Percentiles rank a stretch among this genome's conserved stretches.
Conservation (phyloP, 768 basidiomycete species). For the Auriscalpium orientale region DNA sequence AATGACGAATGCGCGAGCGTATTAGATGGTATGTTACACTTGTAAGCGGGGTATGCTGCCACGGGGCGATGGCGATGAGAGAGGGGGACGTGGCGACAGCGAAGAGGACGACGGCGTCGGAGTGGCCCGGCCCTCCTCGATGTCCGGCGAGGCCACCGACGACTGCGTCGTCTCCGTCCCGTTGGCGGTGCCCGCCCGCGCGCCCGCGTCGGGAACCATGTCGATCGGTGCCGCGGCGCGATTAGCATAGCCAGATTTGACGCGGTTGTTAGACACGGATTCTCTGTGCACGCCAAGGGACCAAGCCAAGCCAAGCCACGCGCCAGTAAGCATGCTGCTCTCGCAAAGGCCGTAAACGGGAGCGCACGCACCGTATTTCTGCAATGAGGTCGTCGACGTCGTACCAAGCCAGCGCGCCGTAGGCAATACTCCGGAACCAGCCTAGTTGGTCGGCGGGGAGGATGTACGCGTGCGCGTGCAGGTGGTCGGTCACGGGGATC, state of each 20-base stretch:
- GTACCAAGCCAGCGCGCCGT: conserved; percentile 67
- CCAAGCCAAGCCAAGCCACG: neutral
- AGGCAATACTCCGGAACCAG: conserved; percentile 67
- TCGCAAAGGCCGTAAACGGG: neutral
- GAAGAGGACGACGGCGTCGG: neutral
- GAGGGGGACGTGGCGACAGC: neutral
- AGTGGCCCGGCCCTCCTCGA: conserved; percentile 12
- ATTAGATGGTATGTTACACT: neutral
- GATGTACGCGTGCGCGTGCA: conserved; percentile 71
- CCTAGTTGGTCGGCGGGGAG: conserved; percentile 56
- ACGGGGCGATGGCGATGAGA: neutral
- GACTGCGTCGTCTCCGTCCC: conserved; percentile 55
- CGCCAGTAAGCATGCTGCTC: neutral
- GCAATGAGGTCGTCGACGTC: conserved; percentile 72
- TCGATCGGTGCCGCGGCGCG: conserved; percentile 62
- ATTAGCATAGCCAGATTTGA: conserved; percentile 66
- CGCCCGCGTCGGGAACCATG: conserved; percentile 62
- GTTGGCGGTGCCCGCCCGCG: conserved; percentile 55
- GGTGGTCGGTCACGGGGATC: conserved; percentile 73
- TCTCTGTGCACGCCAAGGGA: conserved; percentile 41
- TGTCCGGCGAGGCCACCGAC: conserved; percentile 32
- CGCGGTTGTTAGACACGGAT: conserved; percentile 72
- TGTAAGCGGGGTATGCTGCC: neutral
- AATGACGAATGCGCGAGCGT: neutral
- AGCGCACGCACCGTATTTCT: conserved; percentile 57